phyloP scores from a whole-genome alignment of 495 filamentous ascomycete genomes.

The Penicillium cosmopolitanum region DNA sequence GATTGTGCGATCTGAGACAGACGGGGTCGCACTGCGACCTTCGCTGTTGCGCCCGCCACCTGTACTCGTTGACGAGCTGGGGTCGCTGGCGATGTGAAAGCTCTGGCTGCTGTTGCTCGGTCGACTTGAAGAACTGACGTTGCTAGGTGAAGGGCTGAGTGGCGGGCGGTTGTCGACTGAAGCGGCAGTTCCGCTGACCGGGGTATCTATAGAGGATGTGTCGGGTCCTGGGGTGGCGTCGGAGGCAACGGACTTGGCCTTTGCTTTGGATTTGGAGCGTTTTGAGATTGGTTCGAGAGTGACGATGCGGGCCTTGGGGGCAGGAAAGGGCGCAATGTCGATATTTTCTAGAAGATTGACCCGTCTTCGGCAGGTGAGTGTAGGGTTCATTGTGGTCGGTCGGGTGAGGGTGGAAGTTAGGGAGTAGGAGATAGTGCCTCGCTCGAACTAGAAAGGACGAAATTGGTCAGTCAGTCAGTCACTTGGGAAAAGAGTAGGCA shows the following conservation, averaged over 20 bases:
- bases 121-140: constrained; percentile 64
- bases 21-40: constrained; percentile 44
- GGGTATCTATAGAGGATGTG: constrained; percentile 37
- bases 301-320: constrained; percentile 71
- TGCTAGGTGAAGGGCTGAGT: constrained; percentile 62
- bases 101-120: constrained; percentile 62
- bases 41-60: constrained; percentile 47
- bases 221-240: constrained; percentile 40
- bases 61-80: constrained; percentile 41
- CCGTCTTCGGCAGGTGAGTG: constrained; percentile 75
- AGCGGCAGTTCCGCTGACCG: constrained; percentile 30
- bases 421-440: constrained; percentile 89
- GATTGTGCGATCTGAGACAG: constrained; percentile 66
- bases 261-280: constrained; percentile 53
- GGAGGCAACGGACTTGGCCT: constrained; percentile 38
- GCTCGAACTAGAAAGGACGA: constrained; percentile 74
- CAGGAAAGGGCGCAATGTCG: constrained; percentile 60
- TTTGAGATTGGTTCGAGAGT: constrained; percentile 75
- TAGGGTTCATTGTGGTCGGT: constrained; percentile 84
- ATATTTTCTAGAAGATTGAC: constrained; percentile 76
- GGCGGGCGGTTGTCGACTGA: constrained; percentile 43
- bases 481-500: not conserved
- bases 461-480: not conserved
- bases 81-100: constrained; percentile 47
- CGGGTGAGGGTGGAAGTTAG: constrained; percentile 87